phyloP scores from a whole-genome alignment of 83 land plant genomes.

The Picea abies region DNA sequence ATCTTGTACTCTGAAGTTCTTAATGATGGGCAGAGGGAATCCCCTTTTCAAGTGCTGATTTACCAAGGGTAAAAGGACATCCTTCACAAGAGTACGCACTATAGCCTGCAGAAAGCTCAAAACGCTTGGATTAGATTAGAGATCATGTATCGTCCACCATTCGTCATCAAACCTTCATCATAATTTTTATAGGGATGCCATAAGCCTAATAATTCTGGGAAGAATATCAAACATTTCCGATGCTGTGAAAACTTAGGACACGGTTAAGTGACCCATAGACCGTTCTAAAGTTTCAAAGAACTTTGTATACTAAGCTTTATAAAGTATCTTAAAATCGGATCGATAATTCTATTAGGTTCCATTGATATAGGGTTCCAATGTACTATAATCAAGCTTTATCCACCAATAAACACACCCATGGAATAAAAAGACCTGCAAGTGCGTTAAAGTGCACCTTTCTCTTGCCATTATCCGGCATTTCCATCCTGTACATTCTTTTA shows the following conservation, averaged over 20 bases:
- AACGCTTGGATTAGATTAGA: not conserved
- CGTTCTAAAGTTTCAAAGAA: too few relatives aligned
- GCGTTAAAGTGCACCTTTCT: too few relatives aligned
- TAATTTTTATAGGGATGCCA: not conserved
- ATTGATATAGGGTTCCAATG: not conserved
- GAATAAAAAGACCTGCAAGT: not conserved
- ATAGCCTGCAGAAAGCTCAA: conserved; percentile 28
- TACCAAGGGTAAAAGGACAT: conserved; percentile 36
- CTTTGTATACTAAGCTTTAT: not conserved
- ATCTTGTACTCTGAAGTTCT: conserved; percentile 42
- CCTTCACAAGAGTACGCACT: conserved; percentile 38
- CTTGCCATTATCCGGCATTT: too few relatives aligned
- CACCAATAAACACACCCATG: not conserved
- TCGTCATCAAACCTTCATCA: not conserved
- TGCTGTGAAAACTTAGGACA: not conserved
- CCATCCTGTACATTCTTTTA: too few relatives aligned
- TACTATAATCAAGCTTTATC: not conserved
- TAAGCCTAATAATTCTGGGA: conserved; percentile 1
- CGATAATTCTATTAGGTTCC: not conserved
- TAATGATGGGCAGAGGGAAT: conserved; percentile 45
- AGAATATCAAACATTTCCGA: not conserved
- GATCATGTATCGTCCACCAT: not conserved
- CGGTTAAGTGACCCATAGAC: not conserved
- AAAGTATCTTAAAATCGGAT: not conserved
- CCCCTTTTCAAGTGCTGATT: conserved; percentile 38